Conservation (phyloP, 441 rosid species). For the Metrosideros polymorpha region DNA sequence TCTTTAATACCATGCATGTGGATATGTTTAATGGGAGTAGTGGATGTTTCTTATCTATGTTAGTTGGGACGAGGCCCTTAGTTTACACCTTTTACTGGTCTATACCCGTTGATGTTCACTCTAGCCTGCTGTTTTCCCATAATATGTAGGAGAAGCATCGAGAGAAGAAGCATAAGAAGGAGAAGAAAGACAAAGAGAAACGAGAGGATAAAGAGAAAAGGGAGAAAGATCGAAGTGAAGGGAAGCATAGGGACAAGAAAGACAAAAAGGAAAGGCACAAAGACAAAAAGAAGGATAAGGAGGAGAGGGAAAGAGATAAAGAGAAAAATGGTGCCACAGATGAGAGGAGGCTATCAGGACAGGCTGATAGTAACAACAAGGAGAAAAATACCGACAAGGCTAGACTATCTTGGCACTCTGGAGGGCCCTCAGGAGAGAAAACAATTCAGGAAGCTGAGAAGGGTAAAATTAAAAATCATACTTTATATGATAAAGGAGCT, state of each 20-base stretch:
- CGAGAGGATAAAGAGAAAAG: constrained; percentile 28
- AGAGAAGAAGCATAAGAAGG: constrained; percentile 23
- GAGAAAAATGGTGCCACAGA: constrained; percentile 16
- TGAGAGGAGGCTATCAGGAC: constrained; percentile 27
- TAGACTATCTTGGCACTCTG: background rate
- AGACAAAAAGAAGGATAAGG: constrained; percentile 23
- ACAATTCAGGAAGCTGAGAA: background rate
- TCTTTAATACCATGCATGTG: background rate
- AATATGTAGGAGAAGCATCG: background rate
- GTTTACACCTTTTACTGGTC: background rate
- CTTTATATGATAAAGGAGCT: background rate
- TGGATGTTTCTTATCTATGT: background rate
- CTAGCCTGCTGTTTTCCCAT: background rate
- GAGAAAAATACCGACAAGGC: constrained; percentile 8
- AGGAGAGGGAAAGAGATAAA: constrained; percentile 30
- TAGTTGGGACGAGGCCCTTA: background rate
- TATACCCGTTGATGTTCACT: background rate
- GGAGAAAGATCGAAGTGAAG: constrained; percentile 35
- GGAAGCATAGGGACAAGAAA: constrained; percentile 34
- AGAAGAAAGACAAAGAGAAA: constrained; percentile 33
- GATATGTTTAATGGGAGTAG: background rate
- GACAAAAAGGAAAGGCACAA: constrained; percentile 34
- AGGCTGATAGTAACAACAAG: constrained; percentile 14
- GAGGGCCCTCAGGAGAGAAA: constrained; percentile 14
- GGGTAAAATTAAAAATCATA: background rate